phyloP scores from a whole-genome alignment of 2,329 filamentous ascomycete genomes.

The Penicillium sp. region DNA sequence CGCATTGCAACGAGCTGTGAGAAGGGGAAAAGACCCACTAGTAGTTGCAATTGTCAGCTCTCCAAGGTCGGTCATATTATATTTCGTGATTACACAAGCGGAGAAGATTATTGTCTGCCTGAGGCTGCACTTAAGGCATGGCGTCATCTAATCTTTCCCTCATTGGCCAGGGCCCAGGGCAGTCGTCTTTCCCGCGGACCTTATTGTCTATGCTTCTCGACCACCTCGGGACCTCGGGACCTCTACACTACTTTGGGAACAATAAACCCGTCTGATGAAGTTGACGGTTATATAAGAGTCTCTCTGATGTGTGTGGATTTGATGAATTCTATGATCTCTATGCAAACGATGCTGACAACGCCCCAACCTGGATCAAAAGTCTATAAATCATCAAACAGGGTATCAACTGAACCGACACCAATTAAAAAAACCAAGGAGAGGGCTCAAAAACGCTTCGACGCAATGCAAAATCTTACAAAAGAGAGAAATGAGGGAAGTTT shows the following conservation, averaged over 20 bases:
- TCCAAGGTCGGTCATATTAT: slow-evolving; percentile 7
- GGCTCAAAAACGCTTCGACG: not conserved
- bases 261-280: not conserved
- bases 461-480: slow-evolving; percentile 1
- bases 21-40: not conserved
- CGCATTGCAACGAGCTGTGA: slow-evolving; percentile 19
- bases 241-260: no score
- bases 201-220: not conserved
- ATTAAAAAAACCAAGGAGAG: not conserved
- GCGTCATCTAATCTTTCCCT: slow-evolving; percentile 23
- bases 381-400: slow-evolving; percentile 11
- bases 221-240: no score
- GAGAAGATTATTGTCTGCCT: slow-evolving; percentile 16
- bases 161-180: slow-evolving; percentile 20
- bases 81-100: slow-evolving; percentile 13
- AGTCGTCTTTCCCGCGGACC: slow-evolving; percentile 3
- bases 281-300: not conserved
- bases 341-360: not conserved
- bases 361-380: not conserved
- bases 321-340: not conserved
- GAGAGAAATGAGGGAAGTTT: not conserved
- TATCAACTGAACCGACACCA: slow-evolving; percentile 4
- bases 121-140: slow-evolving; percentile 15
- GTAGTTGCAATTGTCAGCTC: slow-evolving; percentile 3
- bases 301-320: not conserved